These are phyloP conservation scores for Candolleomyces efflorescens DNA, from an alignment of 768 basidiomycete genomes.

Conservation along the genomic window DNA sequence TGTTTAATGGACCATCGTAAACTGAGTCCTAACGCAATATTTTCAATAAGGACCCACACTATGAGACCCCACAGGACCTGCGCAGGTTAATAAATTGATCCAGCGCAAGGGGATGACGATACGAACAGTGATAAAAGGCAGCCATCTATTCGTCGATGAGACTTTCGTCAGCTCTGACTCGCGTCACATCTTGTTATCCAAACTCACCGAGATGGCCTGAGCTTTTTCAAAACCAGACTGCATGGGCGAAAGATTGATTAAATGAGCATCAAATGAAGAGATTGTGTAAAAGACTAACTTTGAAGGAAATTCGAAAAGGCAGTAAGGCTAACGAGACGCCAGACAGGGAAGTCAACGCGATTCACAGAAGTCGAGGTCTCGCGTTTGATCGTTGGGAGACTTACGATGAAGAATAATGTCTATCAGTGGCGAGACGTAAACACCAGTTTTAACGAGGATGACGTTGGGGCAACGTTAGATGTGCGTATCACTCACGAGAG, in stretches of 20 bases:
- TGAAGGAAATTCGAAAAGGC: slow-evolving; percentile 64
- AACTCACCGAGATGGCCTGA: slow-evolving; percentile 57
- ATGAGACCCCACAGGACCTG: slow-evolving; percentile 63
- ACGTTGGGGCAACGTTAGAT: slow-evolving; percentile 3
- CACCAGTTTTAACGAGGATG: neutral
- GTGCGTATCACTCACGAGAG: slow-evolving; percentile 48
- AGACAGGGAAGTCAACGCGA: neutral
- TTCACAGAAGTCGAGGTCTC: neutral
- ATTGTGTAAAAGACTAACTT: slow-evolving; percentile 41
- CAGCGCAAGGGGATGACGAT: neutral
- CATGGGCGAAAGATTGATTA: no score
- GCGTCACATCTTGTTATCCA: neutral
- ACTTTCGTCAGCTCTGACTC: neutral
- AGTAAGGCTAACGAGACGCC: slow-evolving; percentile 40
- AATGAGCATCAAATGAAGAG: neutral
- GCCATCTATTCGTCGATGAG: slow-evolving; percentile 37
- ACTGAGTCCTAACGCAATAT: no score
- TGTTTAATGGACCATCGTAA: neutral
- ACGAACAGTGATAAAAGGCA: slow-evolving; percentile 58
- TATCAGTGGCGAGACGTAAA: slow-evolving; percentile 16
- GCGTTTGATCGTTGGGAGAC: slow-evolving; percentile 14
- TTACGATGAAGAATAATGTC: slow-evolving; percentile 71
- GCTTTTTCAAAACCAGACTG: slow-evolving; percentile 54
- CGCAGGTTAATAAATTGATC: neutral
- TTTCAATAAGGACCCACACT: slow-evolving; percentile 47